Conservation (phyloP, 345 rosid species). For the Eucalyptus shirleyi region DNA sequence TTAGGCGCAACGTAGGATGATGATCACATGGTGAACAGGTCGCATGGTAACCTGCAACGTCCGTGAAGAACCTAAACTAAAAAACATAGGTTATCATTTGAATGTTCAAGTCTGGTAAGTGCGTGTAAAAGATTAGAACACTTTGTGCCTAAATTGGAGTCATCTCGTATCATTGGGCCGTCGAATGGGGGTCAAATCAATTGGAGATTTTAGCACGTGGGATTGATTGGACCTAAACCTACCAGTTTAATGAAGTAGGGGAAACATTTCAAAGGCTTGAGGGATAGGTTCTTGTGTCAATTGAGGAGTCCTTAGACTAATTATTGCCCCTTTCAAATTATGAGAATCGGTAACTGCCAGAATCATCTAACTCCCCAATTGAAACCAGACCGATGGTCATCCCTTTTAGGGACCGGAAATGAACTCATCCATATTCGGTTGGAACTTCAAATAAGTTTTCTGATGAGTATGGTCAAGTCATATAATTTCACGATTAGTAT, state of each 20-base stretch:
- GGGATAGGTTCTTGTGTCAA: background rate
- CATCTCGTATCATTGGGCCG: background rate
- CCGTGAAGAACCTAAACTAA: background rate
- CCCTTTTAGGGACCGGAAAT: background rate
- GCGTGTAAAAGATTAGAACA: background rate
- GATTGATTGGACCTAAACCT: background rate
- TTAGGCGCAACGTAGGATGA: background rate
- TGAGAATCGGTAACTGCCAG: rapidly evolving
- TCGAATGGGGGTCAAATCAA: background rate
- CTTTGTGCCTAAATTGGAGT: background rate
- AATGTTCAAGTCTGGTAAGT: background rate
- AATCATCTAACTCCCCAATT: background rate
- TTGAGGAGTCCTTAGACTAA: background rate
- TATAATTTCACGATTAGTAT: no score
- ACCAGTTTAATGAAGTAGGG: background rate
- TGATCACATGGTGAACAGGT: background rate
- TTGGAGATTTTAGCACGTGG: background rate
- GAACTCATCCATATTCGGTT: background rate
- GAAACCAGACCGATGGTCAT: background rate
- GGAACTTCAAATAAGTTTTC: background rate
- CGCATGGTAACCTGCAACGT: background rate
- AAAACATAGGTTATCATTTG: background rate
- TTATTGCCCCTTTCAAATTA: background rate
- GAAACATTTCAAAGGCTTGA: background rate
- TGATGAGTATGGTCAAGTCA: background rate